A percentile compares a stretch with the other conserved stretches of the same genome.
These are phyloP conservation scores for Leishmania braziliensis DNA, from an alignment of 208 protist genomes.

Conservation along the genomic window DNA sequence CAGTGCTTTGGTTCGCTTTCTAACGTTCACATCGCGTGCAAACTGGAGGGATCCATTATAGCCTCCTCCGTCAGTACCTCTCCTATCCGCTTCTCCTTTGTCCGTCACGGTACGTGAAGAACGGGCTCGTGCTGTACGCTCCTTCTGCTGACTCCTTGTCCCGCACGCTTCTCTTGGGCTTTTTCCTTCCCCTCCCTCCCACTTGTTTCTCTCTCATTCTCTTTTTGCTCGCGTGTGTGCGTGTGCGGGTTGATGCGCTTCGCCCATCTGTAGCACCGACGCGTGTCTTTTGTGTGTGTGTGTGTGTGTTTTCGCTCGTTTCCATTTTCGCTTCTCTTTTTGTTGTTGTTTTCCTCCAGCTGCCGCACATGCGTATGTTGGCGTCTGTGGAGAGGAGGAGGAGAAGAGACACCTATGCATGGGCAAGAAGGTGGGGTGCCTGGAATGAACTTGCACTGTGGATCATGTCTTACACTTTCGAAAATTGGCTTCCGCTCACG, in stretches of 20 bases:
- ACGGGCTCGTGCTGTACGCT: neutral
- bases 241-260: neutral
- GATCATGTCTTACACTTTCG: neutral
- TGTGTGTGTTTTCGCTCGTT: neutral
- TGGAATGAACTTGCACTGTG: neutral
- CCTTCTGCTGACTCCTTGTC: slow-evolving; percentile 1
- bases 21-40: neutral
- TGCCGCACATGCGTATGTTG: neutral
- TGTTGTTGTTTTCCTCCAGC: neutral
- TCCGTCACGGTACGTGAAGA: neutral
- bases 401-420: neutral
- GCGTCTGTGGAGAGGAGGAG: neutral
- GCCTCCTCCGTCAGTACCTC: neutral
- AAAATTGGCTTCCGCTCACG: neutral
- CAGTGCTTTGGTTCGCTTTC: neutral
- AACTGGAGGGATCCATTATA: neutral
- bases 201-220: neutral
- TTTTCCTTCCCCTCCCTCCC: neutral
- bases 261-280: neutral
- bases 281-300: neutral
- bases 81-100: neutral
- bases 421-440: neutral
- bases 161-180: neutral
- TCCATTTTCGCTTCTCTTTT: neutral
- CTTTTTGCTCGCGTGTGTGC: neutral